phyloP scores from a whole-genome alignment of 2,329 filamentous ascomycete genomes.

The Colletotrichum tropicale region DNA sequence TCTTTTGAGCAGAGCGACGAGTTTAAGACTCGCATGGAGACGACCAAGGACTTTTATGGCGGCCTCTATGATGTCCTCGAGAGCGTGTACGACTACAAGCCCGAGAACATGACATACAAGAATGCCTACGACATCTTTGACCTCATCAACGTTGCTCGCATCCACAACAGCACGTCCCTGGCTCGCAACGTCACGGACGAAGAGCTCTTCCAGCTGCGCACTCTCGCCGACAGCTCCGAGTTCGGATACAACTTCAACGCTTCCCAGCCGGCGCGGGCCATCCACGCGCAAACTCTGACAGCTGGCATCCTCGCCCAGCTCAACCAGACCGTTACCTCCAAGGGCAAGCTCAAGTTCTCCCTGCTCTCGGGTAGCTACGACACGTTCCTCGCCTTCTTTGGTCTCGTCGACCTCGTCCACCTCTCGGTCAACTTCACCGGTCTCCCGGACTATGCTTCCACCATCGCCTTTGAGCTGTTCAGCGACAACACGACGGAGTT shows the following conservation, averaged over 20 bases:
- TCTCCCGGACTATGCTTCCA: slow-evolving; percentile 38
- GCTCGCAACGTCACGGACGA: slow-evolving; percentile 34
- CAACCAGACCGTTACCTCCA: slow-evolving; percentile 31
- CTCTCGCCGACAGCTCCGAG: slow-evolving; percentile 35
- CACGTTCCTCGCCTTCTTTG: slow-evolving; percentile 40
- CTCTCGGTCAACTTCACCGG: slow-evolving; percentile 33
- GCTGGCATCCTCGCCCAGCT: slow-evolving; percentile 33
- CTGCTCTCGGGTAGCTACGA: slow-evolving; percentile 38
- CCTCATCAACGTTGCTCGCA: slow-evolving; percentile 37
- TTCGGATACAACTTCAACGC: slow-evolving; percentile 34
- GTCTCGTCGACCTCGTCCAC: slow-evolving; percentile 28
- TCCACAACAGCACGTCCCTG: slow-evolving; percentile 32
- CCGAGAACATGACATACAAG: slow-evolving; percentile 35
- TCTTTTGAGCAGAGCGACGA: slow-evolving; percentile 30
- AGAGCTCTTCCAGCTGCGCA: slow-evolving; percentile 35
- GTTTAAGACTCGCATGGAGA: slow-evolving; percentile 27
- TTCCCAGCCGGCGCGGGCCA: slow-evolving; percentile 30
- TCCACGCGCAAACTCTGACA: slow-evolving; percentile 34
- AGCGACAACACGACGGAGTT: slow-evolving; percentile 27
- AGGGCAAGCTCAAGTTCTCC: slow-evolving; percentile 36
- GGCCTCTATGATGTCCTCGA: slow-evolving; percentile 31
- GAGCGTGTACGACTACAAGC: slow-evolving; percentile 33
- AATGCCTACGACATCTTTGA: slow-evolving; percentile 41
- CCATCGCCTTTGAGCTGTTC: slow-evolving; percentile 39
- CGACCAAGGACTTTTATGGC: slow-evolving; percentile 33